Conservation (phyloP, 1,284 basidiomycete genomes). For the Pseudozyma pruni region DNA sequence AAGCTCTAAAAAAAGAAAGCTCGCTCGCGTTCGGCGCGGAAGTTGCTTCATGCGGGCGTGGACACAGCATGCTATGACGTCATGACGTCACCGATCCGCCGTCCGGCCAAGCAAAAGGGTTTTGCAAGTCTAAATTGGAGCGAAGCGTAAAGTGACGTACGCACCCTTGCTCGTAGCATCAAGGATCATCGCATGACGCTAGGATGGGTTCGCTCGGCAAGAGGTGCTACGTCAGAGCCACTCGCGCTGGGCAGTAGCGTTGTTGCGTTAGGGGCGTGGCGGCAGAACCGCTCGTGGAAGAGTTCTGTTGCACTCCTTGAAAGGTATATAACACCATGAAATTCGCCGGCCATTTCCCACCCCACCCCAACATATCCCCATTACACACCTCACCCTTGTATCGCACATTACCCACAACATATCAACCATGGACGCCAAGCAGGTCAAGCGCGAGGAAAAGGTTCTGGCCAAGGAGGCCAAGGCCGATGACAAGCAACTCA, state of each 20-base stretch:
- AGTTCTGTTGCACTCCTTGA: too few relatives aligned
- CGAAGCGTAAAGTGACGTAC: too few relatives aligned
- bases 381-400: too few relatives aligned
- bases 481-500: slow-evolving; percentile 32
- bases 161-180: too few relatives aligned
- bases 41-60: neutral
- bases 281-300: too few relatives aligned
- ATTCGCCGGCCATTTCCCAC: neutral
- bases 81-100: slow-evolving; percentile 25
- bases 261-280: too few relatives aligned
- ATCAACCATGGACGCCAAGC: slow-evolving; percentile 34
- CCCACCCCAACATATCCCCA: neutral
- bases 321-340: slow-evolving; percentile 5
- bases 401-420: too few relatives aligned
- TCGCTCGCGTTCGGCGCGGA: neutral
- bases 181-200: too few relatives aligned
- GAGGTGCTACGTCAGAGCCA: too few relatives aligned
- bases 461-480: slow-evolving; percentile 36
- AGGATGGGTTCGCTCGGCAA: too few relatives aligned
- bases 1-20: slow-evolving; percentile 28
- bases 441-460: slow-evolving; percentile 43
- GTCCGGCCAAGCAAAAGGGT: neutral
- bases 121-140: too few relatives aligned
- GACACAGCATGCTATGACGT: slow-evolving; percentile 13
- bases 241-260: too few relatives aligned